These are phyloP conservation scores for Scheffersomyces illinoinensis DNA, from an alignment of 1,139 yeast species.

Conservation along the genomic window DNA sequence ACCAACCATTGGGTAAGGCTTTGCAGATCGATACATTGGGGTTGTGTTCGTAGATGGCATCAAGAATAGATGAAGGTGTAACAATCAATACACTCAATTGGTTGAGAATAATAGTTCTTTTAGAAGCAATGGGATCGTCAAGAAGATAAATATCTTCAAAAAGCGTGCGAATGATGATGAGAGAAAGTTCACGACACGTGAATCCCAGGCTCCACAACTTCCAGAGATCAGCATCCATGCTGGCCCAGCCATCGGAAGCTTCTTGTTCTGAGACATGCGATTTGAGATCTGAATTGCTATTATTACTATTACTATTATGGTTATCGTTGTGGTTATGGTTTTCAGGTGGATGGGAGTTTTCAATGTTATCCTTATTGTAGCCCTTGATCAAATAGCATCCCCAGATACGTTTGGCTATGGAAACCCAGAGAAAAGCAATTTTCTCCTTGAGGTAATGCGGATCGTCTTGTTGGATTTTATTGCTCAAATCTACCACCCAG, in stretches of 20 bases:
- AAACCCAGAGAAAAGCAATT: slow-evolving; percentile 87
- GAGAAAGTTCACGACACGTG: slow-evolving; percentile 70
- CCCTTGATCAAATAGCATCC: slow-evolving; percentile 54
- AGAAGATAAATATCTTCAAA: slow-evolving; percentile 93
- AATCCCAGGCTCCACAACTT: slow-evolving; percentile 69
- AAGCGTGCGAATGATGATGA: slow-evolving; percentile 77
- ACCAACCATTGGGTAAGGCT: slow-evolving; percentile 83
- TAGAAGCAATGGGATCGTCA: slow-evolving; percentile 88
- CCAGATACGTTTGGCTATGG: slow-evolving; percentile 92
- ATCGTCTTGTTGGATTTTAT: slow-evolving; percentile 58
- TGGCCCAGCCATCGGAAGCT: slow-evolving; percentile 74
- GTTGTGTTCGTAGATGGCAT: slow-evolving; percentile 70
- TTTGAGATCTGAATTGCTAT: slow-evolving; percentile 3
- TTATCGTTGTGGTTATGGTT: not conserved
- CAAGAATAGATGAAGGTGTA: slow-evolving; percentile 67
- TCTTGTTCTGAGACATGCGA: slow-evolving; percentile 38
- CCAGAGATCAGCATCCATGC: slow-evolving; percentile 80
- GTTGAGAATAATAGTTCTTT: slow-evolving; percentile 73
- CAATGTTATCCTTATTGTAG: slow-evolving; percentile 3
- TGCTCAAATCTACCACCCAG: slow-evolving; percentile 82
- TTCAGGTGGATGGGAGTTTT: not conserved
- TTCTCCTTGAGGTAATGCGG: slow-evolving; percentile 92
- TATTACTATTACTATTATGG: slow-evolving; percentile 1
- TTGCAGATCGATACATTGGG: slow-evolving; percentile 62
- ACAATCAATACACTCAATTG: slow-evolving; percentile 83